Base-by-base conservation (phyloP, 371 early-diverging fungal species). In the Saksenaea oblongispora region DNA sequence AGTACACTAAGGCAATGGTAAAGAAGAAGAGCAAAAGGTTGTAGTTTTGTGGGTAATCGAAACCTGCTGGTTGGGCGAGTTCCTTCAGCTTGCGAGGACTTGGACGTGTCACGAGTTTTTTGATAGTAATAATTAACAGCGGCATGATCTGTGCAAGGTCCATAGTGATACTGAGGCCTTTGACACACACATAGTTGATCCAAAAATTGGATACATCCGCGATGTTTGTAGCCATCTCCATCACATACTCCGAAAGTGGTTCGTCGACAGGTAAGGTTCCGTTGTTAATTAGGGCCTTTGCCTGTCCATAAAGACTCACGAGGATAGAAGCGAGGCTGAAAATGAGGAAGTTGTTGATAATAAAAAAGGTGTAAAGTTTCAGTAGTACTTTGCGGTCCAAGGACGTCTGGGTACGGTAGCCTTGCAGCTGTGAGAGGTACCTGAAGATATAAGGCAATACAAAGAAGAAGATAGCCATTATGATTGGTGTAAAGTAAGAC, bases 341-440 rank as follows among this genome's bases (percentile, higher is more conserved):
- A n/a, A 88, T 78, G 54, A 87, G 62, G 34, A 90, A 65, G 73
- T 90, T 88, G 70, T 86, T 86, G 64, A 90, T 65, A 26, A 92
- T 84, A 65, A 87, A 89, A 73, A 92, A 94, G n/a, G 86, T 73
- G 70, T 89, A 92, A 64, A 87, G 84, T 72, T 91, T 94, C 67
- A 85, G 74, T 63, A 91, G 73, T 27, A 91, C 89, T 34, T 76
- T 73, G 35, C 90, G 84, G 54, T 94, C 91, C 5, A 89, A 82
- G 2, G 88, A 89, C 0, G 89, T 82, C 18, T 84, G 73, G 39
- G 90, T 89, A n/a, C 78, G 65, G 34, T 88, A 88, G 17, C 94
- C 94, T 76, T 92, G 92, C 61, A 87, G 81, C 54, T 85, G 75
- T 14, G 92, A 84, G 47, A 92, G 69, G 36, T 78, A 78, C 5